Conservation (phyloP, 345 rosid genomes). For the Gossypium rotundifolium region DNA sequence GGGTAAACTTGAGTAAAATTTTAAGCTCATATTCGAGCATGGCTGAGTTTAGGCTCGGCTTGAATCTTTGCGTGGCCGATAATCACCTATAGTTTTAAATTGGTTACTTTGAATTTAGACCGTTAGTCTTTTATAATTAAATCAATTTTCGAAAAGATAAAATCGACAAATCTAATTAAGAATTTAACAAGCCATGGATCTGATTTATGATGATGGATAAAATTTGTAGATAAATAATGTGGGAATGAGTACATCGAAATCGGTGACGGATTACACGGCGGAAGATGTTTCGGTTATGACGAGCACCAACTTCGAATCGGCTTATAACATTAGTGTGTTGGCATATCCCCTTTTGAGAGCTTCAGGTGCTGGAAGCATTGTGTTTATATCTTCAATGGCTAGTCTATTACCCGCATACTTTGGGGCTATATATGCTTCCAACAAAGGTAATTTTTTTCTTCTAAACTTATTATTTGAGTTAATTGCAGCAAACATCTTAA, state of each 20-base stretch:
- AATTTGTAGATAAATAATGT: constrained; percentile 46
- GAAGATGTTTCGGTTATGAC: constrained; percentile 35
- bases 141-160: too few relatives aligned
- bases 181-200: too few relatives aligned
- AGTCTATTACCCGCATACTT: constrained; percentile 8
- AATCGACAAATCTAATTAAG: too few relatives aligned
- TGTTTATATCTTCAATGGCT: background rate
- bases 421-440: constrained; percentile 31
- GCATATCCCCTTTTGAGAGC: constrained; percentile 28
- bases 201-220: background rate
- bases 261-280: constrained; percentile 25
- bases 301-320: constrained; percentile 34
- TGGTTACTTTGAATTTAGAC: too few relatives aligned
- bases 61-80: too few relatives aligned
- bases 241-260: constrained; percentile 32
- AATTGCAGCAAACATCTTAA: background rate
- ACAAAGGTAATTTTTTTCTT: background rate
- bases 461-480: too few relatives aligned
- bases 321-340: constrained; percentile 48
- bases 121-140: too few relatives aligned
- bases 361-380: constrained; percentile 35
- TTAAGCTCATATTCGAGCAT: too few relatives aligned
- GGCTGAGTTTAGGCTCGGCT: too few relatives aligned
- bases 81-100: too few relatives aligned
- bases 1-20: too few relatives aligned